Percentiles rank a stretch among this genome's conserved stretches.
Evolutionary conservation across 352 stramenopile genomes (phyloP).

Genomic region (Pythium aphanidermatum): DNA sequence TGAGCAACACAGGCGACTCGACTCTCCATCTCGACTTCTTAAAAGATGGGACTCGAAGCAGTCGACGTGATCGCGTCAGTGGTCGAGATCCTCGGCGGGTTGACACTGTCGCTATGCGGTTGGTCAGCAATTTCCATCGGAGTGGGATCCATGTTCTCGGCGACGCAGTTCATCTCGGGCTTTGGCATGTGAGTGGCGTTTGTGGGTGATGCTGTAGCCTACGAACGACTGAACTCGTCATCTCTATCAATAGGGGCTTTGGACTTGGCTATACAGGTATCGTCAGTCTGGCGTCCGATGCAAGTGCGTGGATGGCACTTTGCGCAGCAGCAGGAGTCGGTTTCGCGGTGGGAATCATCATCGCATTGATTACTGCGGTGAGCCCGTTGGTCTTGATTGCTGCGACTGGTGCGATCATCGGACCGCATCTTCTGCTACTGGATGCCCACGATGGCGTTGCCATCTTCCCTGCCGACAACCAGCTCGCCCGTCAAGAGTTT

Average conservation of each 20-base stretch:
- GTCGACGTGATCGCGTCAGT: constrained; percentile 68
- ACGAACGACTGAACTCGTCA: no score
- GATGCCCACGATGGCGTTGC: constrained; percentile 61
- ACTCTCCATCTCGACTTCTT: no score
- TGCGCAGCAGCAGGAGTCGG: constrained; percentile 54
- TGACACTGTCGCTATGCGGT: constrained; percentile 79
- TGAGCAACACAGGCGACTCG: no score
- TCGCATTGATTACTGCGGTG: constrained; percentile 65
- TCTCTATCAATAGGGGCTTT: constrained; percentile 72
- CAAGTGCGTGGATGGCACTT: constrained; percentile 73
- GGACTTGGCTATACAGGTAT: constrained; percentile 63
- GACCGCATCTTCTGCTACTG: constrained; percentile 66
- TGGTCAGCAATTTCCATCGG: constrained; percentile 84
- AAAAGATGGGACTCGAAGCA: constrained; percentile 47
- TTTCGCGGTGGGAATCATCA: constrained; percentile 49
- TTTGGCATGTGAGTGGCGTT: constrained; percentile 70
- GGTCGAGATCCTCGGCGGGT: constrained; percentile 68
- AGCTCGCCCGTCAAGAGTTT: constrained; percentile 82
- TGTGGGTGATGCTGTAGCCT: constrained; percentile 1
- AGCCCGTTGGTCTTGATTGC: constrained; percentile 65
- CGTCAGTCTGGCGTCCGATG: constrained; percentile 35
- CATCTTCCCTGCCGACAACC: constrained; percentile 65
- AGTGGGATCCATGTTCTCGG: constrained; percentile 76
- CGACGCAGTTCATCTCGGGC: constrained; percentile 73
- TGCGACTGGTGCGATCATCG: constrained; percentile 58